Evolutionary conservation across 1,284 basidiomycete species (phyloP).

Genomic region (Bjerkandera adusta): DNA sequence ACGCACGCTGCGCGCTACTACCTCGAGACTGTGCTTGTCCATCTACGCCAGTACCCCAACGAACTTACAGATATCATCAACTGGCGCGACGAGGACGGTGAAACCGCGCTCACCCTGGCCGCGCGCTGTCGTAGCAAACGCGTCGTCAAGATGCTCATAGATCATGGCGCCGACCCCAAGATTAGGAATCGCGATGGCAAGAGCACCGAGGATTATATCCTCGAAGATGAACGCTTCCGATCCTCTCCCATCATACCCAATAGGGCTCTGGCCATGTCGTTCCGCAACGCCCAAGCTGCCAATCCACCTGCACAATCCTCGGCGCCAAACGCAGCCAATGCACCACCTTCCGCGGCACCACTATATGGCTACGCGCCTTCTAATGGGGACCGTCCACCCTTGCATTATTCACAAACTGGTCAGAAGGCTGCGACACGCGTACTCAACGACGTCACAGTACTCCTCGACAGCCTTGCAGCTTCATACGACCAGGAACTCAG

Average conservation of each 20-base stretch:
- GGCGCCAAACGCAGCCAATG: constrained; percentile 32
- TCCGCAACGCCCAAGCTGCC: constrained; percentile 61
- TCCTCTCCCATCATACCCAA: constrained; percentile 83
- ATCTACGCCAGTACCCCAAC: constrained; percentile 93
- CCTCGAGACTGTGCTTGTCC: constrained; percentile 93
- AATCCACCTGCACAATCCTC: constrained; percentile 42
- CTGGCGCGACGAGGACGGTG: constrained; percentile 98
- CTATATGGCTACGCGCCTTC: constrained; percentile 35
- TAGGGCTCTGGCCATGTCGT: constrained; percentile 61
- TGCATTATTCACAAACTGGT: constrained; percentile 87
- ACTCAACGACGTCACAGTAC: constrained; percentile 80
- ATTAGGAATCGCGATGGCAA: constrained; percentile 95
- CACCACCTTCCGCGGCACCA: background rate
- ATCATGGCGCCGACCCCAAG: constrained; percentile 97
- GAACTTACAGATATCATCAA: constrained; percentile 99
- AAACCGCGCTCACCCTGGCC: constrained; percentile 96
- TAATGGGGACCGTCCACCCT: constrained; percentile 60
- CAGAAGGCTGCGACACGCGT: constrained; percentile 86
- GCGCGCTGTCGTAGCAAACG: constrained; percentile 95
- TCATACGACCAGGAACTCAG: constrained; percentile 92
- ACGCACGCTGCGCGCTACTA: constrained; percentile 98
- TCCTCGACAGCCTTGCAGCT: constrained; percentile 89
- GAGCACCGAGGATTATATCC: constrained; percentile 97
- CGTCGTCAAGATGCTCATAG: constrained; percentile 94
- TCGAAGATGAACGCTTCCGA: constrained; percentile 97